Base-by-base conservation (phyloP, 768 basidiomycete genomes). In the Mycena rebaudengoi region DNA sequence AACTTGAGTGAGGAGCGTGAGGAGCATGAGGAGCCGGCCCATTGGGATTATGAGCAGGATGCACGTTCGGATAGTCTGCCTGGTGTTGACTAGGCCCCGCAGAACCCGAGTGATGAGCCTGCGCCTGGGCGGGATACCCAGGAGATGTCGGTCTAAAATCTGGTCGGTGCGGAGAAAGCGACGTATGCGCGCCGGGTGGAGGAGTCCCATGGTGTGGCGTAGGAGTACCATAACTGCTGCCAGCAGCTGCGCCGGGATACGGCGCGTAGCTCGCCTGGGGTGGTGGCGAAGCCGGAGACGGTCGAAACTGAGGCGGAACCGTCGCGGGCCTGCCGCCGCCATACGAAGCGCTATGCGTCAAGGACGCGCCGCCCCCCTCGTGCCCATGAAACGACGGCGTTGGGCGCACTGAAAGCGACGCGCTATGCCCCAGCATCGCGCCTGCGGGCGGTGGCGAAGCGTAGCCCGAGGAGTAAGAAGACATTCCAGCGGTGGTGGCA, bases 81-180 rank as follows among this genome's bases (percentile, higher is more conserved):
- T 57, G 59, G 33, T 37, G 52, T 13, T 43, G 59, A 12, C n/a
- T n/a, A n/a, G n/a, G n/a, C n/a, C n/a, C n/a, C n/a, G n/a, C n/a
- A n/a, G n/a, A n/a, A n/a, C n/a, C n/a, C n/a, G n/a, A 28, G 18
- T 25, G 55, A 51, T 50, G 45, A 43, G 29, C 39, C 14, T 26
- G 26, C 8, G 52, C 25, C 8, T 35, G 60, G 3, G 30, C 51
- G n/a, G 20, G 26, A 37, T 62, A 66, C 26, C 55, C 65, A 5
- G 65, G 60, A 5, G 66, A 49, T 46, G 62, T 63, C 16, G 66
- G 61, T 20, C 58, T 57, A 4, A 60, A 66, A 8, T 62, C 65
- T 20, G 55, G 62, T 14, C 55, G 55, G 13, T n/a, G n/a, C n/a
- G 62, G 49, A 10, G 60, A 53, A 45, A 66, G 53, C 44, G 58